Base-by-base conservation (phyloP, 768 basidiomycete species). In the Sistotremastrum niveocremeum region DNA sequence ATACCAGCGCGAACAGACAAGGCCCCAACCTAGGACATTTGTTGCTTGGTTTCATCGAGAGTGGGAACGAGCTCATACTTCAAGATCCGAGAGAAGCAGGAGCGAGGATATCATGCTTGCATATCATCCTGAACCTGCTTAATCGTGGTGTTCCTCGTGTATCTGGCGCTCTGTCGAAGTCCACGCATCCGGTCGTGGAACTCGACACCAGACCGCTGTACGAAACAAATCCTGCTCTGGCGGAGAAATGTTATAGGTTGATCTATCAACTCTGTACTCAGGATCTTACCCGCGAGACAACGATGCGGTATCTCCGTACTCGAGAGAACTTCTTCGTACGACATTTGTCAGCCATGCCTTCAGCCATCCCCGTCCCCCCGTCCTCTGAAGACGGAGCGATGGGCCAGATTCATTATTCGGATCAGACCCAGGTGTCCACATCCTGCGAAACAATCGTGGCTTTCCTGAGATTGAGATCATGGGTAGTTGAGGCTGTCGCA, bases 21-120 rank as follows among this genome's bases (percentile, higher is more conserved):
- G 86, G 77, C 52, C 90, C 91, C 5, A 95, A 91, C 54, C 56
- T 94, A 12, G 84, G 84, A 0, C 91, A 95, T 62, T 85, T 87
- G 64, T 65, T 97, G 7, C 71, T 95, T 20, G 69, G 68, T 0
- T 86, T 93, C 54, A 84, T 85, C 20, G 66, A 71, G 3, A 60
- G 69, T 2, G 68, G 68, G n/a, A 64, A 65, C 6, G 76, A 80
- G 31, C 68, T 80, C 46, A 74, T 75, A 46, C 79, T 88, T 32
- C 79, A 85, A 54, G 84, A 87, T 56, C 85, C 85, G 2, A 76
- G 77, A 54, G 84, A 84, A 4, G 69, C 84, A 2, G 79, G 79
- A 34, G 74, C 79, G 3, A 73, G 70, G 29, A 67, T 70, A 39
- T 83, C 86, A 5, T 84, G 81, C 48, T 72, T 88, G 4, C 90